These are phyloP conservation scores for Kingdonia uniflora DNA, from an alignment of 164 flowering plant species.

Conservation along the genomic window DNA sequence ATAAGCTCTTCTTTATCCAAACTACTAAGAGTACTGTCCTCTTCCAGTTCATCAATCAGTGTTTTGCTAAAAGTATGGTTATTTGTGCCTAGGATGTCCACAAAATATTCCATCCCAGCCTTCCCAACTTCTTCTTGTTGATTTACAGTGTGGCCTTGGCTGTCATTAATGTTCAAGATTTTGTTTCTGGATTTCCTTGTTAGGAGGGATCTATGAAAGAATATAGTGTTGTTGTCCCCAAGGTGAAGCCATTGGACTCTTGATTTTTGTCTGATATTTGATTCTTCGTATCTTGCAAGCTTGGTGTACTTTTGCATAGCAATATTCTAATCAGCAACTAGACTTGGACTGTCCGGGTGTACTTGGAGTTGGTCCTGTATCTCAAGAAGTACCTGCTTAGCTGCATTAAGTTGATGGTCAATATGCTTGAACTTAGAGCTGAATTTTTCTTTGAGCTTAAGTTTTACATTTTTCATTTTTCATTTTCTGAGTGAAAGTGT, in stretches of 20 bases:
- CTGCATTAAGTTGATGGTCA: neutral
- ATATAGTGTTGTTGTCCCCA: neutral
- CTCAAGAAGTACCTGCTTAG: neutral
- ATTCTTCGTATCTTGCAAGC: neutral
- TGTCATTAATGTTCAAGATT: too few species aligned
- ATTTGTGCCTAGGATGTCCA: too few species aligned
- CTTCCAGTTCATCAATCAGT: too few species aligned
- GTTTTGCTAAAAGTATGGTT: too few species aligned
- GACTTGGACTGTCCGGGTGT: too few species aligned
- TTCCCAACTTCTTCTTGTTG: neutral
- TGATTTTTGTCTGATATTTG: neutral
- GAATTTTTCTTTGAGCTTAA: neutral
- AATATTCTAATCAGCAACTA: neutral
- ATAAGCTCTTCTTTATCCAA: too few species aligned
- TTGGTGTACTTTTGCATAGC: neutral
- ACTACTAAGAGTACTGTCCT: too few species aligned
- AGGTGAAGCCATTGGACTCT: neutral
- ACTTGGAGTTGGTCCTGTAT: neutral
- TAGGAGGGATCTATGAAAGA: neutral
- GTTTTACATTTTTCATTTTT: too few species aligned
- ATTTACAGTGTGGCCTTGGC: neutral
- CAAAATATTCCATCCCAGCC: neutral
- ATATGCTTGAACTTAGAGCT: neutral
- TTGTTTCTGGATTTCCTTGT: neutral
- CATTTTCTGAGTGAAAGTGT: neutral